Evolutionary conservation across 1,139 yeast species (phyloP), one percentile per base, ranked within the genome.

Genomic region (Yamadazyma sp.): DNA sequence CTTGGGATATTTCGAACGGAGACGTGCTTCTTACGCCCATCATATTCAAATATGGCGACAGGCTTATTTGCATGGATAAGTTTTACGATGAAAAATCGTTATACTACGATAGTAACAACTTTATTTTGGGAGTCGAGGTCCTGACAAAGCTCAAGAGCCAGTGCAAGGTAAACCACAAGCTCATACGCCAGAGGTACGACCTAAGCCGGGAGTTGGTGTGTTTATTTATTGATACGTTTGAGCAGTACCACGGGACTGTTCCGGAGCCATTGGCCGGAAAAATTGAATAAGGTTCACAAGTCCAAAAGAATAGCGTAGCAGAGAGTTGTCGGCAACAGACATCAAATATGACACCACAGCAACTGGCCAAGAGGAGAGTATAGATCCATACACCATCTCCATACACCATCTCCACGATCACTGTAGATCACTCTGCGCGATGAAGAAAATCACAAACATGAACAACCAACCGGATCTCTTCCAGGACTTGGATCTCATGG

Each of bases 11-110:
- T 5, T 28, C 33, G 5, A 40, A 47, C 24, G 52, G 56, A 1
- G 46, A 44, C 2, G n/a, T 26, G 12, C 49, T 46, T 31, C 40
- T 63, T 14, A 42, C 56, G 9, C 69, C 70, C 1, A 57, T 51
- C 29, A 50, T 51, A 2, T 61, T 52, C 37, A 45, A 40, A 10
- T 6, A 31, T 15, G 41, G 37, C 2, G 33, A 46, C 18, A 39
- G 40, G 17, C 37, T 56, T 6, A 26, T 51, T 6, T 38, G 50
- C 6, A 44, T 52, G 37, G 59, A 58, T 31, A 46, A 45, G 33
- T 59, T 47, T 39, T 51, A 45, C 38, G 57, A 57, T 34, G 63
- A 51, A 27, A 44, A 39, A 12, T 40, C 42, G 1, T 28, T 34
- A 11, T 37, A 37, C 16, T 40, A 33, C 27, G 41, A 44, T 14